These are phyloP conservation scores for Sphaerostilbella broomeana DNA, from an alignment of 2,329 filamentous ascomycete species.

Conservation along the genomic window DNA sequence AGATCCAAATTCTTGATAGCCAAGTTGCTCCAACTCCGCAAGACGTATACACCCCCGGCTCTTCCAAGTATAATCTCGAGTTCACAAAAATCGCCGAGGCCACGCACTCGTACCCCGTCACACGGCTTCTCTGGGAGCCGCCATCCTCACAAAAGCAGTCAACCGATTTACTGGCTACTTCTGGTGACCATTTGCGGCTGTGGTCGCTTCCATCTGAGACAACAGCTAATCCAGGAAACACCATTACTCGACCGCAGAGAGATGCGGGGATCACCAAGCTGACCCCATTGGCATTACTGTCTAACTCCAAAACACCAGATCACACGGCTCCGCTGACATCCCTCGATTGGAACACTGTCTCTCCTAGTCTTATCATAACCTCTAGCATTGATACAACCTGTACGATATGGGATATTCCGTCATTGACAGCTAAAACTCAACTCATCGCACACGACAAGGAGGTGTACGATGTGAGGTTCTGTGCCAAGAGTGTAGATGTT, in stretches of 20 bases:
- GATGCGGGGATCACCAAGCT: conserved; percentile 65
- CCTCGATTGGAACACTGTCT: conserved; percentile 96
- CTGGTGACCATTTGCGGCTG: conserved; percentile 84
- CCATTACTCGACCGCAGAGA: conserved; percentile 55
- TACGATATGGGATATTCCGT: conserved; percentile 99
- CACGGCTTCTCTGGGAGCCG: conserved; percentile 90
- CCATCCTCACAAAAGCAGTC: conserved; percentile 92
- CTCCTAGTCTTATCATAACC: conserved; percentile 94
- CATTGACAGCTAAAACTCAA: conserved; percentile 94
- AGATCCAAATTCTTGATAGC: conserved; percentile 97
- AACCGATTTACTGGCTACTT: conserved; percentile 90
- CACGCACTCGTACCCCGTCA: conserved; percentile 96
- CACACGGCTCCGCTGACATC: conserved; percentile 96
- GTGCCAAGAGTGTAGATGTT: conserved; percentile 95
- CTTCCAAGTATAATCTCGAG: conserved; percentile 70
- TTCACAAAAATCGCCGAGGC: conserved; percentile 93
- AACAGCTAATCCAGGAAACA: conserved; percentile 52
- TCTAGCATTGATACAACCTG: conserved; percentile 98
- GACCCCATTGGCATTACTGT: conserved; percentile 84
- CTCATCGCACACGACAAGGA: conserved; percentile 98
- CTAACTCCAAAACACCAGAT: conserved; percentile 96
- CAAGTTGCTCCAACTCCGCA: conserved; percentile 66
- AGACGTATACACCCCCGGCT: conserved; percentile 62
- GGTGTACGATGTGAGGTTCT: conserved; percentile 97
- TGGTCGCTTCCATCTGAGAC: conserved; percentile 82